Evolutionary conservation across 352 stramenopile species (phyloP).

Genomic region (Poterioochromonas sp.): DNA sequence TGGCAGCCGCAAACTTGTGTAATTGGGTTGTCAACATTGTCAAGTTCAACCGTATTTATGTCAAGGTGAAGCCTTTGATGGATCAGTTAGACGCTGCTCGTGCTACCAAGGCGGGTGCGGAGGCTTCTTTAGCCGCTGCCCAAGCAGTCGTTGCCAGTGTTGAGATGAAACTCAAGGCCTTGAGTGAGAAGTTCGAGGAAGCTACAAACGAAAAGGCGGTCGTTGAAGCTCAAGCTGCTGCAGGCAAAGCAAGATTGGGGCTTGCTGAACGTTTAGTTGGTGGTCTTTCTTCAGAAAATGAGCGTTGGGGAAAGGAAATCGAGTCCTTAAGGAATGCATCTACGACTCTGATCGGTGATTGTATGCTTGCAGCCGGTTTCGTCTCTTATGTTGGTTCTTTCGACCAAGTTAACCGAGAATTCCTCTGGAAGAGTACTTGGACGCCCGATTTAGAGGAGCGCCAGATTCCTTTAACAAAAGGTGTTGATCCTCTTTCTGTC

Average conservation of each 20-base stretch:
- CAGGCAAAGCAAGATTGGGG: constrained; percentile 73
- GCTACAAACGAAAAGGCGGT: constrained; percentile 89
- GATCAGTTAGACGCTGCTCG: constrained; percentile 85
- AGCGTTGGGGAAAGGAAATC: constrained; percentile 73
- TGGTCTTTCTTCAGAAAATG: constrained; percentile 71
- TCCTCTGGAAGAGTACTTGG: constrained; percentile 74
- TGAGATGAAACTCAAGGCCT: constrained; percentile 72
- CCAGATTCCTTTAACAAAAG: constrained; percentile 77
- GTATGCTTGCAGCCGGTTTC: constrained; percentile 70
- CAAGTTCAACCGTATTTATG: constrained; percentile 95
- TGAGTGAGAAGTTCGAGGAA: constrained; percentile 84
- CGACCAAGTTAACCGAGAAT: constrained; percentile 62
- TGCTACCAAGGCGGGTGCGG: constrained; percentile 68
- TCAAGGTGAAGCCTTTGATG: constrained; percentile 96
- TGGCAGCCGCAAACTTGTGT: constrained; percentile 88
- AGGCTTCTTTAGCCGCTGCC: constrained; percentile 76
- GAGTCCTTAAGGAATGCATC: constrained; percentile 52
- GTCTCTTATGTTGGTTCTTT: constrained; percentile 82
- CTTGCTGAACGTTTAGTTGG: constrained; percentile 74
- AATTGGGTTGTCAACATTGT: constrained; percentile 96
- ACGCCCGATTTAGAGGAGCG: constrained; percentile 74
- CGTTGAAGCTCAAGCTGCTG: constrained; percentile 84
- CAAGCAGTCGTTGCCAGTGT: constrained; percentile 84
- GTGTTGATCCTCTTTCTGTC: constrained; percentile 85
- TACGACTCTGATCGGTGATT: constrained; percentile 68